Percentiles rank a stretch among this genome's conserved stretches.
Conservation (phyloP, 208 protist genomes). For the Leishmania arabica region DNA sequence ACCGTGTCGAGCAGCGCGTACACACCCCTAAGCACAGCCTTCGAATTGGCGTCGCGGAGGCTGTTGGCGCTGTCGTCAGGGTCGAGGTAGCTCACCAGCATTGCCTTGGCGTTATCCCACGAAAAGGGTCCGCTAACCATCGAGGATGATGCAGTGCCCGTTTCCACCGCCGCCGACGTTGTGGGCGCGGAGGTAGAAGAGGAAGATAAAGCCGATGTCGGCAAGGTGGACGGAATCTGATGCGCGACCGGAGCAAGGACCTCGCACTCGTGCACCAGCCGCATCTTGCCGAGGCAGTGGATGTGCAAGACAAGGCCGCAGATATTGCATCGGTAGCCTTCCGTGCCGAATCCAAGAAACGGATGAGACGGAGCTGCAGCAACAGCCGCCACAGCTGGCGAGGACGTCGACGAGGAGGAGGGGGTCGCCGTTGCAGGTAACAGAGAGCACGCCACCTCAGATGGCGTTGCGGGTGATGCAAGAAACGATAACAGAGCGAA, state of each 20-base stretch:
- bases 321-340: conserved; percentile 42
- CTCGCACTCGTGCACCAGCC: conserved; percentile 21
- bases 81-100: conserved; percentile 23
- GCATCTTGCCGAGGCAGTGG: conserved; percentile 38
- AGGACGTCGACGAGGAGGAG: not conserved
- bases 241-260: conserved; percentile 20
- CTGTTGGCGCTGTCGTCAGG: conserved; percentile 6
- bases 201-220: not conserved
- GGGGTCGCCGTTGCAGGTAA: not conserved
- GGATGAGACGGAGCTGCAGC: conserved; percentile 11
- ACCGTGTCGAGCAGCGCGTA: conserved; percentile 43
- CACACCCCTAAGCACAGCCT: conserved; percentile 36
- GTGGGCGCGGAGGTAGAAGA: not conserved
- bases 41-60: conserved; percentile 33
- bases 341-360: conserved; percentile 45
- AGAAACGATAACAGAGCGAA: not conserved
- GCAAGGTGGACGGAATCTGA: not conserved
- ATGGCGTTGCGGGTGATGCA: not conserved
- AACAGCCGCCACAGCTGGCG: not conserved
- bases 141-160: not conserved
- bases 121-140: conserved; percentile 7
- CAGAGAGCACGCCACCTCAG: not conserved
- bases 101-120: conserved; percentile 17
- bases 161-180: not conserved
- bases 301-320: conserved; percentile 44